phyloP scores from a whole-genome alignment of 1,284 basidiomycete genomes.

The Boletus sp. region DNA sequence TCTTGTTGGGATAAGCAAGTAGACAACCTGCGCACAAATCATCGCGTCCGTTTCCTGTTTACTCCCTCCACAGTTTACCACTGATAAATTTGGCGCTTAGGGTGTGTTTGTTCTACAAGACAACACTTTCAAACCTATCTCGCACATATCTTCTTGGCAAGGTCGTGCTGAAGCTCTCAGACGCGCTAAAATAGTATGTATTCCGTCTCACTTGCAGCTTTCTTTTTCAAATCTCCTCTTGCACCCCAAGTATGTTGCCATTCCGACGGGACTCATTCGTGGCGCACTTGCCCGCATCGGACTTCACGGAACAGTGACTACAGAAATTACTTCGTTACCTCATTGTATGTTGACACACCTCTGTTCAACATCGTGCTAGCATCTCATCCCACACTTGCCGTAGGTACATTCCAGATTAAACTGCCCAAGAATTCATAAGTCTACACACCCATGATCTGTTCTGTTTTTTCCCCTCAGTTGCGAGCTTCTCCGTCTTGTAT shows the following conservation, averaged over 20 bases:
- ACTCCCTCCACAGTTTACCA: background rate
- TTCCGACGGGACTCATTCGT: conserved; percentile 77
- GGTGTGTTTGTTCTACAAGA: conserved; percentile 94
- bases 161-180: conserved; percentile 72
- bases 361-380: background rate
- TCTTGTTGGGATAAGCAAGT: conserved; percentile 91
- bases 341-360: conserved; percentile 58
- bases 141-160: conserved; percentile 73
- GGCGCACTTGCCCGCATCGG: conserved; percentile 82
- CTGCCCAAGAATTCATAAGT: conserved; percentile 53
- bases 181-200: conserved; percentile 64
- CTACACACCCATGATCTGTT: background rate
- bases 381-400: background rate
- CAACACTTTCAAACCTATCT: conserved; percentile 82
- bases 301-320: conserved; percentile 65
- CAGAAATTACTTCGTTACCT: conserved; percentile 77
- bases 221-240: background rate
- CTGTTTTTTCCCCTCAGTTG: too few relatives aligned
- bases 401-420: conserved; percentile 80
- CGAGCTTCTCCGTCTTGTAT: too few relatives aligned
- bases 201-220: background rate
- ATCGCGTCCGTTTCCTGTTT: conserved; percentile 55
- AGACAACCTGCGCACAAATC: conserved; percentile 92
- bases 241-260: conserved; percentile 61
- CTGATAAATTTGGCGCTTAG: conserved; percentile 38